A percentile compares a stretch with the other conserved stretches of the same genome.
Conservation (phyloP, 83 land plant species). For the Isoetes engelmannii region DNA sequence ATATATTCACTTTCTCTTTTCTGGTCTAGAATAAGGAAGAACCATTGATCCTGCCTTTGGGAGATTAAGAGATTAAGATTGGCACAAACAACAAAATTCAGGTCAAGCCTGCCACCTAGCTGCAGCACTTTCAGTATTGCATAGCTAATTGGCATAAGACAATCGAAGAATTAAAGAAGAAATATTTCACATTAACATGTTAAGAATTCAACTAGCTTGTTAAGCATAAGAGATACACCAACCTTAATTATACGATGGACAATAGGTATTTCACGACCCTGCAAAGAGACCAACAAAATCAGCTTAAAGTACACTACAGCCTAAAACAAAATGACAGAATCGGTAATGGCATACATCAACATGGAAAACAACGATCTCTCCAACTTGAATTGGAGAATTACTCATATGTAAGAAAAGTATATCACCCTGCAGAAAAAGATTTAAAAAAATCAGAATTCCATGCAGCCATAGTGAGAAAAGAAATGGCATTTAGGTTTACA, state of each 20-base stretch:
- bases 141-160: too few species aligned
- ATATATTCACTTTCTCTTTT: too few species aligned
- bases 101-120: too few species aligned
- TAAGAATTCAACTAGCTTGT: too few species aligned
- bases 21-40: too few species aligned
- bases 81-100: too few species aligned
- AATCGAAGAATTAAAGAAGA: too few species aligned
- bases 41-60: too few species aligned
- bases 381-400: conserved; percentile 86
- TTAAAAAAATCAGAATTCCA: not conserved
- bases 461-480: too few species aligned
- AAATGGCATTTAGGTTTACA: not conserved
- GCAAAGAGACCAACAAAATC: conserved; percentile 5
- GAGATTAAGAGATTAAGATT: too few species aligned
- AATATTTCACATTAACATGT: too few species aligned
- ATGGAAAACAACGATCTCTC: conserved; percentile 92
- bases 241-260: conserved; percentile 96
- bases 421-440: conserved; percentile 60
- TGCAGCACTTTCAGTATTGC: too few species aligned
- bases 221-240: not conserved
- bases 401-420: conserved; percentile 87
- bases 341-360: conserved; percentile 60
- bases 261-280: conserved; percentile 93
- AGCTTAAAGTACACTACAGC: not conserved
- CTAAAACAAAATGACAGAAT: not conserved